Evolutionary conservation across 2,329 filamentous ascomycete genomes (phyloP).

Genomic region (Tolypocladium ophioglossoides): DNA sequence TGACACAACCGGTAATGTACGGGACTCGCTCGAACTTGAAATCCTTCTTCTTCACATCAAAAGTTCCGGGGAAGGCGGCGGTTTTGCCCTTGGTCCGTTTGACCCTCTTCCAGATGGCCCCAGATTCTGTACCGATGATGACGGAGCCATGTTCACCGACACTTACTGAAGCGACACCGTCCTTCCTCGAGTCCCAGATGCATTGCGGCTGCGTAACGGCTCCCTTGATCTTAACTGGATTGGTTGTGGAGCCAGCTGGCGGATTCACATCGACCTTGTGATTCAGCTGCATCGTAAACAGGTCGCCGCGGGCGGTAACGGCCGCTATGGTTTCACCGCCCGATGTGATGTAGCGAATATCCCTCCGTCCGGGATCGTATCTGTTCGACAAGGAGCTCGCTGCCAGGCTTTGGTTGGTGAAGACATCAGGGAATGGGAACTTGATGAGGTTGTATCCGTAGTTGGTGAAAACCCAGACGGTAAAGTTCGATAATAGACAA

Average conservation of each 20-base stretch:
- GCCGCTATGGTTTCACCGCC: slow-evolving; percentile 90
- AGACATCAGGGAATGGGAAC: slow-evolving; percentile 64
- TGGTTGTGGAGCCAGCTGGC: slow-evolving; percentile 67
- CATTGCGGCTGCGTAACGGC: slow-evolving; percentile 69
- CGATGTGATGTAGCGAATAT: slow-evolving; percentile 66
- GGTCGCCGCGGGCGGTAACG: slow-evolving; percentile 71
- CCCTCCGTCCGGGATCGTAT: slow-evolving; percentile 54
- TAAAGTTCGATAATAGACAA: slow-evolving; percentile 74
- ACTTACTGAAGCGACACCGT: slow-evolving; percentile 75
- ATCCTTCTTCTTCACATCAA: slow-evolving; percentile 62
- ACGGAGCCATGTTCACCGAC: slow-evolving; percentile 91
- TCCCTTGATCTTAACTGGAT: slow-evolving; percentile 79
- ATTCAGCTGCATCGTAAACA: slow-evolving; percentile 75
- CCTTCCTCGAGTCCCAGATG: slow-evolving; percentile 83
- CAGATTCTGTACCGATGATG: slow-evolving; percentile 85
- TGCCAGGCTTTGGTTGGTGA: slow-evolving; percentile 58
- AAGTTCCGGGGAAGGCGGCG: slow-evolving; percentile 32
- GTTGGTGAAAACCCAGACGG: slow-evolving; percentile 89
- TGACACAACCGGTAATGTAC: slow-evolving; percentile 72
- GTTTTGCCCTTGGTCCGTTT: slow-evolving; percentile 74
- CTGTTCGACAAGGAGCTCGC: slow-evolving; percentile 39
- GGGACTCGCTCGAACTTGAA: slow-evolving; percentile 93
- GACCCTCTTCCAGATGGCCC: slow-evolving; percentile 84
- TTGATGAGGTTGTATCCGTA: slow-evolving; percentile 89
- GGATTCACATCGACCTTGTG: slow-evolving; percentile 53